These are phyloP conservation scores for Themeda triandra DNA, from an alignment of 176 grass and related monocot genomes.

Conservation along the genomic window DNA sequence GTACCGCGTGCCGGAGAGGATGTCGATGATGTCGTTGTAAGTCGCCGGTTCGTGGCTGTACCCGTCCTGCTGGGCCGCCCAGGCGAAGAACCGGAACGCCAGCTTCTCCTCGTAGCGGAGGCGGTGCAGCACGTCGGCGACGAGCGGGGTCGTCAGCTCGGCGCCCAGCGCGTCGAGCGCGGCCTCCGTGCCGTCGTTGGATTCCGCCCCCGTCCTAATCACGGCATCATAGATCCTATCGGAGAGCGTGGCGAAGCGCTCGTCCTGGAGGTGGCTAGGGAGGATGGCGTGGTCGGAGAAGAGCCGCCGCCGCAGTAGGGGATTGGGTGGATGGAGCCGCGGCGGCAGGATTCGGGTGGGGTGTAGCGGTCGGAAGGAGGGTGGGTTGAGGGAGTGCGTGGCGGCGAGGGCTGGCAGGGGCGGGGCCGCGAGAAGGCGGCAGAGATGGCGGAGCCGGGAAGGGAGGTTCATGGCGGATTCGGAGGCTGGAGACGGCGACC, in stretches of 20 bases:
- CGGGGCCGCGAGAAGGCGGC: constrained; percentile 27
- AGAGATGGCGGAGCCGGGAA: constrained; percentile 28
- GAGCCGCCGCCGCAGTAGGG: constrained; percentile 15
- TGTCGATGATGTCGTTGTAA: constrained; percentile 82
- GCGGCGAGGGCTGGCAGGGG: not conserved
- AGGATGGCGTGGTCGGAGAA: constrained; percentile 37
- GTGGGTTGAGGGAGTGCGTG: not conserved
- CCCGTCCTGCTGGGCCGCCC: constrained; percentile 50
- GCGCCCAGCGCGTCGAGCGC: constrained; percentile 42
- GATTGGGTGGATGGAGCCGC: not conserved
- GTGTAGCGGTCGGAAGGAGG: not conserved
- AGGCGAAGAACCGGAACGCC: constrained; percentile 83
- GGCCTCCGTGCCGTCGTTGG: constrained; percentile 34
- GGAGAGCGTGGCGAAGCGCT: constrained; percentile 22
- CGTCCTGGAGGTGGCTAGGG: constrained; percentile 35
- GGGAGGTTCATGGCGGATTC: not conserved
- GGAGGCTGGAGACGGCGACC: not conserved
- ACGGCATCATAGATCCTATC: constrained; percentile 44
- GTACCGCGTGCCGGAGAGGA: constrained; percentile 90
- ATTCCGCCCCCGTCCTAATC: constrained; percentile 16
- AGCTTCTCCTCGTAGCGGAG: constrained; percentile 88
- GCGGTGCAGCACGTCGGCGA: constrained; percentile 64
- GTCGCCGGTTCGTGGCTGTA: constrained; percentile 62
- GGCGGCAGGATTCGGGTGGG: not conserved
- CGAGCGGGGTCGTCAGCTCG: constrained; percentile 57